Evolutionary conservation across 169 alveolate genomes (phyloP).

Genomic region (Plasmodium knowlesi): DNA sequence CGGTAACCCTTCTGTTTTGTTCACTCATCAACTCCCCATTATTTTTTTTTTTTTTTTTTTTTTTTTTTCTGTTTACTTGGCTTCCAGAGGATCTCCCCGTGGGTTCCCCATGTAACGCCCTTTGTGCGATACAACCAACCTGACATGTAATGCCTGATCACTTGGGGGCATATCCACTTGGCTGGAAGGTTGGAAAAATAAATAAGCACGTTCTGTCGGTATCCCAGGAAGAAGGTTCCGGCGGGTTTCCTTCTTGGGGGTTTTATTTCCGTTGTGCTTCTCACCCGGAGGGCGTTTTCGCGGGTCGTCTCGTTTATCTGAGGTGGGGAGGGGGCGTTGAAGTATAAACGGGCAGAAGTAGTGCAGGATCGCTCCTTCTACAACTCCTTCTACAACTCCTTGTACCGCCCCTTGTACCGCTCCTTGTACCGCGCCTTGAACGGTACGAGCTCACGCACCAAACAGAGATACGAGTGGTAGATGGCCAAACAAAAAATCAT

Average conservation of each 20-base stretch:
- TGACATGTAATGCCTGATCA: not conserved
- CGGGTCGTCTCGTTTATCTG: slow-evolving; percentile 64
- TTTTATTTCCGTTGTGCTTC: not conserved
- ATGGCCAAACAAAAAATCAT: not conserved
- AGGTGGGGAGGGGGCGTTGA: not conserved
- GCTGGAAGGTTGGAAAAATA: slow-evolving; percentile 24
- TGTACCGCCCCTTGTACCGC: not conserved
- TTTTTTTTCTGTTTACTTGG: not conserved
- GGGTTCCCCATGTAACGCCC: not conserved
- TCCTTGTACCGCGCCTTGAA: not conserved
- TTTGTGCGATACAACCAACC: not conserved
- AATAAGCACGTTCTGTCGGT: slow-evolving; percentile 17
- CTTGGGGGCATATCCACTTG: not conserved
- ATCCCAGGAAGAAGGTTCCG: slow-evolving; percentile 19
- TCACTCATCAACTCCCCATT: not conserved
- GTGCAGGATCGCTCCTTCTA: not conserved
- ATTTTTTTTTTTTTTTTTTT: not conserved
- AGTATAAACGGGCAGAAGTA: not conserved
- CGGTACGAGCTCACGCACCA: not conserved
- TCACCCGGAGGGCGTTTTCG: slow-evolving; percentile 19
- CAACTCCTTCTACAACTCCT: too few relatives aligned
- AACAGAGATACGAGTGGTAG: not conserved
- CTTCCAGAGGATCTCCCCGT: slow-evolving; percentile 54
- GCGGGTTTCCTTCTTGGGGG: not conserved
- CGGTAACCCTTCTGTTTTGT: not conserved